Conservation (phyloP, 2,329 filamentous ascomycete genomes). For the Fusarium abutilonis region DNA sequence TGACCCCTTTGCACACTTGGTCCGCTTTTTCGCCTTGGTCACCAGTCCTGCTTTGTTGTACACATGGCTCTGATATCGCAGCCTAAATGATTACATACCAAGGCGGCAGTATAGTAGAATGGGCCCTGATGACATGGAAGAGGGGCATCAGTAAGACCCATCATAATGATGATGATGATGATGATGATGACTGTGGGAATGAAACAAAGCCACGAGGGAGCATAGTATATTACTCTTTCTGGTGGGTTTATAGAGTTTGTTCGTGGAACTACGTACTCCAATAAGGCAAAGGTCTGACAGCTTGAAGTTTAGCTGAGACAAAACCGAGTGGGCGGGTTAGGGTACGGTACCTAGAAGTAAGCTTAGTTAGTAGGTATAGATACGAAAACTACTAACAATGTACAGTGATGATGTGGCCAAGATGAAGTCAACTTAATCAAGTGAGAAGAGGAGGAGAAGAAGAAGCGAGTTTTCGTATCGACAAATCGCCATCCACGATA, state of each 20-base stretch:
- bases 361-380: neutral
- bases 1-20: conserved; percentile 9
- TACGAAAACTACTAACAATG: conserved; percentile 8
- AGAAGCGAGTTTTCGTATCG: too few species aligned
- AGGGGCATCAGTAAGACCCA: conserved; percentile 9
- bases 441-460: too few species aligned
- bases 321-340: conserved; percentile 29
- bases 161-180: conserved; percentile 11
- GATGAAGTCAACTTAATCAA: neutral
- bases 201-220: conserved; percentile 8
- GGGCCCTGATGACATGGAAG: conserved; percentile 26
- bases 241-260: neutral
- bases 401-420: conserved; percentile 23
- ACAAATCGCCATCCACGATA: conserved; percentile 10
- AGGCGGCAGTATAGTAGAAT: conserved; percentile 25
- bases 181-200: conserved; percentile 3
- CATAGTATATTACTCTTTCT: conserved; percentile 1
- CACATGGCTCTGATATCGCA: conserved; percentile 20
- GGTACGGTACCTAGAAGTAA: conserved; percentile 9
- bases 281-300: conserved; percentile 3
- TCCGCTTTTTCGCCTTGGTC: conserved; percentile 29
- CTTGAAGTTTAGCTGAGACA: conserved; percentile 7
- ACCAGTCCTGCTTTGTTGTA: conserved; percentile 25
- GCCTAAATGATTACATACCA: conserved; percentile 28
- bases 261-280: neutral